These are phyloP conservation scores for Cercospora beticola DNA, from an alignment of 2,329 filamentous ascomycete genomes.

Conservation along the genomic window DNA sequence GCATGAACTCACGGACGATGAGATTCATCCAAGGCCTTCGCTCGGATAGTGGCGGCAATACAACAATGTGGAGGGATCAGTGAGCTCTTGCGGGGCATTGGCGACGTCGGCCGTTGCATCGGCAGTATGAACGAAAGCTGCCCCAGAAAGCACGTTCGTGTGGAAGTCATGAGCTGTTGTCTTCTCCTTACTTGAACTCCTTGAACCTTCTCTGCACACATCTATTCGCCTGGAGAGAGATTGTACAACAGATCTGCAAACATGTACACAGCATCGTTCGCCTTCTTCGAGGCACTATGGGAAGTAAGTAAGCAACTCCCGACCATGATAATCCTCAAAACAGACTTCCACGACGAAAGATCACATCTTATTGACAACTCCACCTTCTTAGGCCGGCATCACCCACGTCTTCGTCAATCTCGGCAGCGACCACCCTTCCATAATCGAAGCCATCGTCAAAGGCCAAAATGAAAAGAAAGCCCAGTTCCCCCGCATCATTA, in stretches of 20 bases:
- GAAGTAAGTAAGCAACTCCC: slow-evolving; percentile 49
- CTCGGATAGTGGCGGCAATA: background rate
- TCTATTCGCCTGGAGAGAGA: background rate
- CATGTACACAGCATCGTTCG: slow-evolving; percentile 71
- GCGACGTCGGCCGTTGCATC: background rate
- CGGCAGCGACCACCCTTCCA: slow-evolving; percentile 71
- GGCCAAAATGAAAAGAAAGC: slow-evolving; percentile 65
- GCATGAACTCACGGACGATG: background rate
- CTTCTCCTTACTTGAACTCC: background rate
- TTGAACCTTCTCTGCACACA: background rate
- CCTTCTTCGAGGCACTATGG: slow-evolving; percentile 80
- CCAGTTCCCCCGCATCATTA: slow-evolving; percentile 71
- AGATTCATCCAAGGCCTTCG: background rate
- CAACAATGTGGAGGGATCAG: background rate
- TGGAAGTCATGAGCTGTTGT: background rate
- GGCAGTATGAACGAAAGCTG: background rate
- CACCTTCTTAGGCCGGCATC: slow-evolving; percentile 49
- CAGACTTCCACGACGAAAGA: background rate
- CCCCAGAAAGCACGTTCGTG: background rate
- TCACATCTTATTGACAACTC: background rate
- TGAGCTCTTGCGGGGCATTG: background rate
- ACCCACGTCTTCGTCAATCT: slow-evolving; percentile 65
- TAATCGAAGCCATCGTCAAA: slow-evolving; percentile 78
- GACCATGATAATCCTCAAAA: background rate
- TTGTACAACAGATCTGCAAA: background rate